Evolutionary conservation across 2,329 filamentous ascomycete genomes (phyloP), one percentile per base, ranked within the genome.

Genomic region (Colletotrichum cuscutae): DNA sequence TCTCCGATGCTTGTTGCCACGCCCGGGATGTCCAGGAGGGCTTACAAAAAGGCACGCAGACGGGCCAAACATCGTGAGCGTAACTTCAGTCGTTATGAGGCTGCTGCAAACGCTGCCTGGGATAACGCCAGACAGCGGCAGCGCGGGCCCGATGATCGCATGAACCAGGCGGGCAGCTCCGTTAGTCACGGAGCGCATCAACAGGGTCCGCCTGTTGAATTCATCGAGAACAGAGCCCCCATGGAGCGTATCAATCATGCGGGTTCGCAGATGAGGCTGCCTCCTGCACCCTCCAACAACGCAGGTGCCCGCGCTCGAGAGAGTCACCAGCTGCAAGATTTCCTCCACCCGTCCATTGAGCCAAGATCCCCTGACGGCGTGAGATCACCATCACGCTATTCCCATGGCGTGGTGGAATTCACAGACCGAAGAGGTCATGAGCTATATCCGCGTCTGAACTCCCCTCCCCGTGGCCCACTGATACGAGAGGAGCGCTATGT

Each of bases 281-380:
- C 35, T 19, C 22, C 53, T 32, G 70, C 35, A 69, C 56, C 76
- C 56, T 76, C 78, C 22, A 76, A 76, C 60, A 77, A 76, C 24
- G 74, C 65, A 66, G n/a, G 57, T 15, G 75, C 15, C 61, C 72
- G 70, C 68, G 54, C 49, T 56, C 66, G 65, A 74, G 71, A 64
- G 64, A 75, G 71, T 46, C 72, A 76, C 57, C 78, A 80, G 60
- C 78, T 79, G 32, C 82, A 84, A 75, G 86, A 88, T 52, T 81
- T 84, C 76, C 77, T 86, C 72, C 81, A 88, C 15, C 84, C 77
- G 9, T 88, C 86, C 7, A 84, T 87, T 75, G 87, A 88, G 74
- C 82, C 83, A 24, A 76, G 64, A 7, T 86, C 85, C 42, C 84
- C 84, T 5, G 76, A 79, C 28, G 57, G 53, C n/a, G 65, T 60